Base-by-base conservation (phyloP, 2,329 filamentous ascomycete species). In the Colletotrichum orbiculare region DNA sequence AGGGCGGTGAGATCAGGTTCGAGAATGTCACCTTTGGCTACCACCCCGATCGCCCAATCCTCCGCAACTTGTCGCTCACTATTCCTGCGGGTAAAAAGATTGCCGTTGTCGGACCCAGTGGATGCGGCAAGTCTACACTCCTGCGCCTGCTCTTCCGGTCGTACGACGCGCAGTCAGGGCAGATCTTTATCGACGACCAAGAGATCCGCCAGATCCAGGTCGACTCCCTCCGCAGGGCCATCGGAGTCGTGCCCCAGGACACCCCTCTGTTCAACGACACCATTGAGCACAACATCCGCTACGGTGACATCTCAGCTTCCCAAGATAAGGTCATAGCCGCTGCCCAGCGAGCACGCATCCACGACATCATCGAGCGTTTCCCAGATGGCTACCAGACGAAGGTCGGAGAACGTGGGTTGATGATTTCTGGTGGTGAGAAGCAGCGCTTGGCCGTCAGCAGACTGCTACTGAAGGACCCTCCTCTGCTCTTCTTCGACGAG, bases 251-350 rank as follows among this genome's bases (percentile, higher is more conserved):
- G 1, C 96, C 96, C 0, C 96, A 99, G 76, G 96, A 99, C 71
- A 98, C 96, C 0, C 94, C 96, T 0, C 84, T 99, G 1, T 99
- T 99, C 83, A 99, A 99, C 76, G 94, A 97, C 73, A 96, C 94
- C 0, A 95, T 99, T 64, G 91, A 92, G 74, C 93, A 97, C 77
- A 99, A 99, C 75, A 97, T 99, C 72, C 91, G 89, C 68, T 99
- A 99, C 76, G 96, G 96, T 54, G 87, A 91, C 69, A 86, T 98
- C 68, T 87, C 89, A 50, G 94, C 95, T 0, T 85, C 89, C 0
- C 82, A 85, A 9, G 92, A 93, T 38, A 83, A 90, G 62, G 91
- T 99, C 8, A 76, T 88, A 11, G 89, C 89, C 37, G 96, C 93
- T 0, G 94, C 96, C 2, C 88, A 89, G 73, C 86, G 93, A 58